Evolutionary conservation across 345 rosid genomes (phyloP), one percentile per base, ranked within the genome.

Genomic region (Diplotaxis tenuifolia): DNA sequence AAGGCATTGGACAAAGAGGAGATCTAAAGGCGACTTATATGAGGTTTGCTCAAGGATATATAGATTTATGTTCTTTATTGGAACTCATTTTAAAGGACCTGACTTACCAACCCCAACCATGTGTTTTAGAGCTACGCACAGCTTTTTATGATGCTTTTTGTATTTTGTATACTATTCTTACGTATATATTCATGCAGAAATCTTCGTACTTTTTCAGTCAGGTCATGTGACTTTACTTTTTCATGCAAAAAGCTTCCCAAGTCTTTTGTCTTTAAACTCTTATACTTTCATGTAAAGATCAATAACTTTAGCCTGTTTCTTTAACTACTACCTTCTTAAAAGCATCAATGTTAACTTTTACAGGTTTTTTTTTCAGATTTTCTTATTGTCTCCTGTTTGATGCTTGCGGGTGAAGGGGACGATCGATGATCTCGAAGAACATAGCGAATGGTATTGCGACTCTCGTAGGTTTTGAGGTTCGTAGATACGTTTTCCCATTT

Each of bases 81-180:
- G 72, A 77, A 77, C 77, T 72, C 81, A 72, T 52, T 72, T 57
- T 38, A 72, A 66, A 72, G 73, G 73, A 67, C 77, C 81, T 72
- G 81, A 66, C 77, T 77, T 77, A 77, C 81, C 77, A 77, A 77
- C 81, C 76, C 81, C 81, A 77, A 67, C 81, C 81, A 77, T 77
- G 81, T 77, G 77, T 77, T 72, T 77, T 67, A 52, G 70, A 72
- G 77, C 25, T 66, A 0, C 21, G 73, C 81, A 77, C 81, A 66
- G 65, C 77, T 72, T 72, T 77, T 72, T 22, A 77, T 66, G 81
- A 71, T 77, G 81, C 77, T 72, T 72, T 77, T 72, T 77, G 58
- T 72, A 65, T 49, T 59, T 21, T 72, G 77, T 72, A 65, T 71
- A 19, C 28, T 65, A 21, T 77, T 60, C 71, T 67, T 72, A 77